Percentiles rank a stretch among this genome's conserved stretches.
Conservation (phyloP, 768 basidiomycete species). For the Collybia mongolica region DNA sequence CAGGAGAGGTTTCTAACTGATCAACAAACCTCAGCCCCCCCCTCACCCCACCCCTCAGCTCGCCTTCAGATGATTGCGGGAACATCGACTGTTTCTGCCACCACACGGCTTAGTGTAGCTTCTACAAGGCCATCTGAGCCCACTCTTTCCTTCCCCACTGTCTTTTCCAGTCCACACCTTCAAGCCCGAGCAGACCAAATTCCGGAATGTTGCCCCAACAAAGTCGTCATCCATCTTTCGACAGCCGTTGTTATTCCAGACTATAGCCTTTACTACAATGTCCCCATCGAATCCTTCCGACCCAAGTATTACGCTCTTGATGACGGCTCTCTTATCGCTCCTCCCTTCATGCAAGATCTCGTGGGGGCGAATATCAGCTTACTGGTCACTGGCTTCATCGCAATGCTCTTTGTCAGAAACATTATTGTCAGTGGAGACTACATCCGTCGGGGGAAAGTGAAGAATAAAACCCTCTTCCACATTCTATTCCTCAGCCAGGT, state of each 20-base stretch:
- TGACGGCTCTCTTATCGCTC: conserved; percentile 61
- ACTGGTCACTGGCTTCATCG: conserved; percentile 46
- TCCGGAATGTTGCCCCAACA: conserved; percentile 34
- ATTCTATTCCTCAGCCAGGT: conserved; percentile 54
- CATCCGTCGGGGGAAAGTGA: conserved; percentile 51
- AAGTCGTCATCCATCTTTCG: conserved; percentile 48
- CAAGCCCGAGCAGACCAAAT: conserved; percentile 32
- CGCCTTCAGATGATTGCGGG: conserved; percentile 13
- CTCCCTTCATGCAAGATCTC: conserved; percentile 44
- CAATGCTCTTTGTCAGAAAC: conserved; percentile 53
- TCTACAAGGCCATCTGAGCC: conserved; percentile 14
- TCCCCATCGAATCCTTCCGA: conserved; percentile 41
- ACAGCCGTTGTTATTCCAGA: conserved; percentile 50
- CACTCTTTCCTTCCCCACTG: conserved; percentile 14
- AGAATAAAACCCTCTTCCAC: conserved; percentile 59
- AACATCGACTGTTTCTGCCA: conserved; percentile 19
- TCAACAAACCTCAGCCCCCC: conserved; percentile 9
- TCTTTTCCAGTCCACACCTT: conserved; percentile 13
- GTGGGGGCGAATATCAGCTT: conserved; percentile 38
- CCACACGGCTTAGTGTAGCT: conserved; percentile 5
- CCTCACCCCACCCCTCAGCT: conserved; percentile 7
- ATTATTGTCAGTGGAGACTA: conserved; percentile 49
- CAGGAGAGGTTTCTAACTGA: conserved; percentile 28
- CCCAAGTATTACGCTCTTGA: conserved; percentile 43
- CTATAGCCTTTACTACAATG: conserved; percentile 42